Base-by-base conservation (phyloP, 805 yeast species). In the Wickerhamiella siamensis region DNA sequence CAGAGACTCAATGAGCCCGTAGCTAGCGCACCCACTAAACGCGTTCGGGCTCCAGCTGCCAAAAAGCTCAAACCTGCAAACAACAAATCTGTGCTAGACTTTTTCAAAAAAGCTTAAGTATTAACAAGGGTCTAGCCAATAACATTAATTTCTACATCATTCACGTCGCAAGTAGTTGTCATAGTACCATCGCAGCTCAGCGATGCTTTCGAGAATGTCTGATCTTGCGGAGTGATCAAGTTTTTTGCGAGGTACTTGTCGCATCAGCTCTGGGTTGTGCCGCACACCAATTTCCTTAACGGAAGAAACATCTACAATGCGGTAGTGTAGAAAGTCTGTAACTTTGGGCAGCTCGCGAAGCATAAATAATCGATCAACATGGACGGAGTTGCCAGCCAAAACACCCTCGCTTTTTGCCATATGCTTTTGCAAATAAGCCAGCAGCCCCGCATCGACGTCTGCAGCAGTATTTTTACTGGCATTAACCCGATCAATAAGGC, bases 361-460 rank as follows among this genome's bases (percentile, higher is more conserved):
- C 79, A 91, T 71, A 60, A 88, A 91, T 39, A 80, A 68, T 44
- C 84, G 72, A 58, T 91, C 99, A 77, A 83, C 78, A 59, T 91
- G 96, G 16, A 91, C 77, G 0, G 94, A 72, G 51, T 88, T 91
- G 2, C 99, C 99, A 0, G 94, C 94, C 42, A 91, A 60, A 0
- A 91, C 62, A 2, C 86, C 96, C 16, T 65, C 62, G 2, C 74
- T 65, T 9, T 65, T 63, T 3, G 73, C 72, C 8, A 82, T 67
- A 50, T 67, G 72, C 48, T 64, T 64, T 49, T 67, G 56, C 40
- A 91, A 62, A 53, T 83, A 88, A 4, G 53, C 65, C 39, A 77
- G 57, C 40, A 91, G 61, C 48, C 81, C 88, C 0, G 52, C 43
- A 49, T 84, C 80, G 1, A 83, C 97, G 27, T 70, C 65, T 27